Conservation (phyloP, 331 rosid species). For the Arachis monticola region DNA sequence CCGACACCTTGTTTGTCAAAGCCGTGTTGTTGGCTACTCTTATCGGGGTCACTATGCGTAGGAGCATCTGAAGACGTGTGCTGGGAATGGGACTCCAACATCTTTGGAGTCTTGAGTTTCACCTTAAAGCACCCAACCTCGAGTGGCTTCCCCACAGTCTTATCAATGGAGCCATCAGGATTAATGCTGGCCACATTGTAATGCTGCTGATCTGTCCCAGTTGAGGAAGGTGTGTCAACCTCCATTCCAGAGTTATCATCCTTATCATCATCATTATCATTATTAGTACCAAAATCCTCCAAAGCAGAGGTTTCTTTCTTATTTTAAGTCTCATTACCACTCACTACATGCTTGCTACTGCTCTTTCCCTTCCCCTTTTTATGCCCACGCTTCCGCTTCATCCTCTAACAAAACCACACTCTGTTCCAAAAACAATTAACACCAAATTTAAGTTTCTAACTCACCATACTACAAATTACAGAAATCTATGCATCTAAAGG, state of each 20-base stretch:
- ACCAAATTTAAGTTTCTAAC: constrained; percentile 1
- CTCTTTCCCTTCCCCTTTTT: constrained; percentile 41
- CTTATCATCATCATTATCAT: too few relatives aligned
- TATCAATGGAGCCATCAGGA: constrained; percentile 65
- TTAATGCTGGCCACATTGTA: constrained; percentile 64
- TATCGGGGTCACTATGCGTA: constrained; percentile 83
- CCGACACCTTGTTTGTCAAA: constrained; percentile 56
- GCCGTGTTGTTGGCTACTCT: constrained; percentile 77
- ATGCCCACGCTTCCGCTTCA: constrained; percentile 87
- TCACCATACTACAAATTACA: constrained; percentile 26
- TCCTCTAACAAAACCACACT: constrained; percentile 37
- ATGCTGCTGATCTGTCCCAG: constrained; percentile 71
- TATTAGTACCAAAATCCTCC: constrained; percentile 44
- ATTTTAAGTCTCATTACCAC: constrained; percentile 46
- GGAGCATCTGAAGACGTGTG: constrained; percentile 74
- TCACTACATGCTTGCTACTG: constrained; percentile 32
- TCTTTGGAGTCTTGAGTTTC: constrained; percentile 72
- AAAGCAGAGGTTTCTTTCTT: constrained; percentile 56
- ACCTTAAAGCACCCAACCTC: constrained; percentile 82
- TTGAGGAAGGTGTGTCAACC: constrained; percentile 75
- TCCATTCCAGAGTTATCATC: constrained; percentile 70
- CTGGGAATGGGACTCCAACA: constrained; percentile 58
- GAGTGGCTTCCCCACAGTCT: constrained; percentile 49
- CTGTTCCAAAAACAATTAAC: constrained; percentile 31
- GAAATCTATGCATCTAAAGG: background rate